Evolutionary conservation across 495 filamentous ascomycete species (phyloP).

Genomic region (Glutinoglossum americanum): DNA sequence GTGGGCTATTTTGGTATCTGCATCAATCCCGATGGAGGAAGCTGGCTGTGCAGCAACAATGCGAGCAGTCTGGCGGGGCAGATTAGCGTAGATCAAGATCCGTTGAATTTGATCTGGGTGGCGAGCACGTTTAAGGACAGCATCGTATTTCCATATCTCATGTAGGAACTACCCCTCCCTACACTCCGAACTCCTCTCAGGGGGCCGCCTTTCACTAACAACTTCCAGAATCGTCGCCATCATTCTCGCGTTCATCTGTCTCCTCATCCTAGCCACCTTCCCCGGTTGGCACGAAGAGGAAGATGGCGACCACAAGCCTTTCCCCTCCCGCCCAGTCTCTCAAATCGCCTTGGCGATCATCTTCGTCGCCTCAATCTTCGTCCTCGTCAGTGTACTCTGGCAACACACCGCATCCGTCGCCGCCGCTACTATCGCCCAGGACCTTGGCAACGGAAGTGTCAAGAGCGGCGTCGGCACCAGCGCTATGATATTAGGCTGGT

Average conservation of each 20-base stretch:
- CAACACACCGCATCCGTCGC: conserved; percentile 21
- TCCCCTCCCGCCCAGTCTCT: conserved; percentile 50
- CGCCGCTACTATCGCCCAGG: conserved; percentile 9
- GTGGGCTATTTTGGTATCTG: conserved; percentile 64
- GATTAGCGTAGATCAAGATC: conserved; percentile 48
- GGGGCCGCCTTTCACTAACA: neutral
- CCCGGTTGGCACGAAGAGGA: conserved; percentile 63
- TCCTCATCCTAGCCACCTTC: conserved; percentile 58
- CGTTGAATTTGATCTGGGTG: conserved; percentile 62
- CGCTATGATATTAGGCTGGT: conserved; percentile 11
- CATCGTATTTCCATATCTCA: conserved; percentile 60
- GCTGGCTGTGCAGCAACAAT: conserved; percentile 58
- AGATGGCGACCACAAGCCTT: conserved; percentile 57
- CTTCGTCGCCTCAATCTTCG: conserved; percentile 58
- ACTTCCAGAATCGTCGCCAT: conserved; percentile 49
- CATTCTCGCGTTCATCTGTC: conserved; percentile 55
- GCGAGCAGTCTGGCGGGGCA: conserved; percentile 50
- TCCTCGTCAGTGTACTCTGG: conserved; percentile 53
- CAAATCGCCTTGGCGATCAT: conserved; percentile 59
- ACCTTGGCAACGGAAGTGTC: conserved; percentile 11
- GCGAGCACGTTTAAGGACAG: conserved; percentile 60
- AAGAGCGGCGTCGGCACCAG: conserved; percentile 10
- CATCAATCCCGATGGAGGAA: conserved; percentile 47
- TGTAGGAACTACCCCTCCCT: conserved; percentile 22
- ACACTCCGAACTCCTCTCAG: conserved; percentile 3